phyloP scores from a whole-genome alignment of 805 yeast species.

The Myxozyma lipomycoides region DNA sequence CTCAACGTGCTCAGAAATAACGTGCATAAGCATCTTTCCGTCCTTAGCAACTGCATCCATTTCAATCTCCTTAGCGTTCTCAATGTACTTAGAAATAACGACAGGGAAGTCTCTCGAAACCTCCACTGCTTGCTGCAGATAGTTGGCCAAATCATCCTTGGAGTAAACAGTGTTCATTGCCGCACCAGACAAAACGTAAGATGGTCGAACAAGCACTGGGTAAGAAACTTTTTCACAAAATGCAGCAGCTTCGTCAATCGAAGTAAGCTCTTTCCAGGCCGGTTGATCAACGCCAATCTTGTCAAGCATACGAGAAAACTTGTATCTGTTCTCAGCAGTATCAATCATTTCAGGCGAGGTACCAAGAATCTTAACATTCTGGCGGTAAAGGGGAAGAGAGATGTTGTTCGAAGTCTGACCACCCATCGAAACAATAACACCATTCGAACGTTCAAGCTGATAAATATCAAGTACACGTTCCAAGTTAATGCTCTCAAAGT shows the following conservation, averaged over 20 bases:
- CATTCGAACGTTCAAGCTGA: slow-evolving; percentile 82
- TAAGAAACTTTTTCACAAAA: slow-evolving; percentile 88
- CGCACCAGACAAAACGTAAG: slow-evolving; percentile 96
- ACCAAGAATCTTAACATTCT: slow-evolving; percentile 91
- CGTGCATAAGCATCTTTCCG: slow-evolving; percentile 94
- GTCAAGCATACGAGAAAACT: slow-evolving; percentile 96
- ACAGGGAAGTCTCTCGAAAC: slow-evolving; percentile 98
- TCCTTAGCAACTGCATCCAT: slow-evolving; percentile 98
- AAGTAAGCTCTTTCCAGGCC: slow-evolving; percentile 96
- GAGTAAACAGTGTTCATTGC: slow-evolving; percentile 98
- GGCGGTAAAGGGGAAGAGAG: slow-evolving; percentile 87
- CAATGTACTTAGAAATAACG: slow-evolving; percentile 93
- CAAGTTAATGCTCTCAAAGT: slow-evolving; percentile 90
- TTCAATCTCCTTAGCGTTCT: slow-evolving; percentile 95
- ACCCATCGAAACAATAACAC: slow-evolving; percentile 97
- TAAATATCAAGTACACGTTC: slow-evolving; percentile 94
- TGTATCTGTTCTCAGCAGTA: slow-evolving; percentile 95
- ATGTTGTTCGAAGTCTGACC: slow-evolving; percentile 98
- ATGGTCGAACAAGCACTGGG: slow-evolving; percentile 96
- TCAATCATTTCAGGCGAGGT: slow-evolving; percentile 98
- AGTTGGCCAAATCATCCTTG: slow-evolving; percentile 78
- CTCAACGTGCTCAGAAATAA: slow-evolving; percentile 96
- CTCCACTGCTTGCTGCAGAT: slow-evolving; percentile 89
- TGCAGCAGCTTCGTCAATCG: slow-evolving; percentile 84
- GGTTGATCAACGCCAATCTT: slow-evolving; percentile 97